Base-by-base conservation (phyloP, 148 eudicot species). In the Pouteria glomerata region DNA sequence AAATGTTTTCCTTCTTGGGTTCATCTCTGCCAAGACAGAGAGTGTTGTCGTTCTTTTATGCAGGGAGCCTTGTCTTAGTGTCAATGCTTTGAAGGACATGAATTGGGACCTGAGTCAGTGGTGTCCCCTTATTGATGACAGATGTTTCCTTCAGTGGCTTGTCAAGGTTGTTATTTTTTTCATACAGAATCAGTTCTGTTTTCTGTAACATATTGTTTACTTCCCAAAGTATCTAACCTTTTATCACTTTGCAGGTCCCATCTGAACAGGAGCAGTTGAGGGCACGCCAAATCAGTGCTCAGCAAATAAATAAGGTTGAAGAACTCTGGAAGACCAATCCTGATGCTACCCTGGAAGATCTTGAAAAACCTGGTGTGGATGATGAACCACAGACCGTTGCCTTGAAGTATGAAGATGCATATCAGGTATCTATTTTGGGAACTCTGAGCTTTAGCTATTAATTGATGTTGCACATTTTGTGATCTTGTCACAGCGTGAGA, bases 101-200 rank as follows among this genome's bases (percentile, higher is more conserved):
- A 96, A 96, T 68, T 96, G 99, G 99, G 99, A 96, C 82, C 78
- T 96, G 72, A 96, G 94, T 83, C 99, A 92, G 76, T 96, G 99
- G 99, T 96, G 97, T 76, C 99, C 99, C 15, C 97, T 96, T 69
- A 96, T 96, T 76, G 99, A 96, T 79, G 99, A 96, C 75, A 84
- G 99, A 35, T 96, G 99, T 78, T 96, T 96, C 76, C 83, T 96
- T 80, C 96, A 88, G 48, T 96, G 99, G 99, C 91, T 96, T 78
- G 92, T 96, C 51, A 96, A 96, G 99, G 99, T 92, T 77, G 33
- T 45, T 55, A 26, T 34, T 21, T 33, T 12, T 33, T 29, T 63
- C 23, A 27, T 23, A 4, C n/a, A n/a, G n/a, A n/a, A 0, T 68
- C 37, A 29, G 45, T 56, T 39, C 51, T 13, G 21, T 53, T 35